Conservation (phyloP, 1,284 basidiomycete genomes). For the Phylloporus sp. region DNA sequence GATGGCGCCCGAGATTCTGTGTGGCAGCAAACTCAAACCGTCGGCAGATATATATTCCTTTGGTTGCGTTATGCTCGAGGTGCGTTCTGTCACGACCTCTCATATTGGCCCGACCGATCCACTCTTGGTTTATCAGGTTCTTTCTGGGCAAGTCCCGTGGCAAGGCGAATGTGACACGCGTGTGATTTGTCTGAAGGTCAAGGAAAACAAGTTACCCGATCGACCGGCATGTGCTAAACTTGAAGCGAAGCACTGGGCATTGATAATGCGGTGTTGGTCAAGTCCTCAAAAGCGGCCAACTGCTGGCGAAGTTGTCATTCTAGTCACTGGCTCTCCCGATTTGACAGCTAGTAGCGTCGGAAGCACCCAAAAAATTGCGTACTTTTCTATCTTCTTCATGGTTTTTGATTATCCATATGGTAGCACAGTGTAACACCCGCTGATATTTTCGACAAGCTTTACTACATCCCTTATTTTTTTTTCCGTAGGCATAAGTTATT, state of each 20-base stretch:
- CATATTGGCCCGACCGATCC: neutral
- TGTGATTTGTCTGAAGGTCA: constrained; percentile 3
- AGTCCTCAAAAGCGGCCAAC: constrained; percentile 1
- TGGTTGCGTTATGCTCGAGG: constrained; percentile 12
- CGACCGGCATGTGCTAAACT: constrained; percentile 7
- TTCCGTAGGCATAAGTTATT: too few species aligned
- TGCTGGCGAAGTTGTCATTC: neutral
- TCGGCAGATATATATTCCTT: constrained; percentile 10
- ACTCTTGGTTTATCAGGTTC: neutral
- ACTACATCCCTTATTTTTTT: too few species aligned
- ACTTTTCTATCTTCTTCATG: neutral
- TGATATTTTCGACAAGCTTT: too few species aligned
- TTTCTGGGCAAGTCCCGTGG: constrained; percentile 11
- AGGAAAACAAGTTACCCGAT: constrained; percentile 2
- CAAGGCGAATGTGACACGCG: neutral
- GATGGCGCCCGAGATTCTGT: constrained; percentile 10
- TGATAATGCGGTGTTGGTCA: constrained; percentile 10
- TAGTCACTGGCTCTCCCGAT: neutral
- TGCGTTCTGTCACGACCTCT: neutral
- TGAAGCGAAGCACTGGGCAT: constrained; percentile 7
- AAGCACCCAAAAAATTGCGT: neutral
- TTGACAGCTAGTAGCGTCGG: neutral
- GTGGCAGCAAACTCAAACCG: neutral
- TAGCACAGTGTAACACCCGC: too few species aligned
- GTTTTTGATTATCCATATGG: too few species aligned